Base-by-base conservation (phyloP, 345 rosid genomes). In the Gossypium thurberi region DNA sequence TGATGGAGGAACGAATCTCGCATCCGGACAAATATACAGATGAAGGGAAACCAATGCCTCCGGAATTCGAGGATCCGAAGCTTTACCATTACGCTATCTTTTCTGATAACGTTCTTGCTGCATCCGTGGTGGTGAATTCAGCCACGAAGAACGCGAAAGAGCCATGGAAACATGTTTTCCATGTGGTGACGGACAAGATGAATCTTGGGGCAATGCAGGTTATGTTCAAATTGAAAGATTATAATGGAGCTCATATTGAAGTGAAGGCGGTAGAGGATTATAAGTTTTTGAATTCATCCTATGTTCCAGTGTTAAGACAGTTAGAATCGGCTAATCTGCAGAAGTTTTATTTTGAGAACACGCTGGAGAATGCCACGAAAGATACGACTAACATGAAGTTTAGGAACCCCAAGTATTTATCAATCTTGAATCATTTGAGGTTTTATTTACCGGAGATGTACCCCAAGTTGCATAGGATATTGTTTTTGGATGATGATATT, bases 141-240 rank as follows among this genome's bases (percentile, higher is more conserved):
- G 99, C 99, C 0, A 95, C 90, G 78, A 95, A 94, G 84, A 92
- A 94, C 44, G 91, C 97, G 0, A 87, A 87, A 76, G 98, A 94
- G 85, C 98, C 98, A 0, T 85, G 88, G 90, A 90, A 88, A 46
- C 98, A 92, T 51, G 97, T 92, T n/a, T 94, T 94, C 52, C 98
- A 94, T 64, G 98, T 90, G 43, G 98, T 94, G 77, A 92, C 98
- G 0, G 98, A 92, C 81, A 94, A 94, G 85, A 94, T 94, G 98
- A 92, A 94, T 78, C 97, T 94, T 0, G 97, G 97, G 59, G 97
- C 97, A 10, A 94, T 94, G 98, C 98, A 94, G 86, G 97, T 94
- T 65, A 89, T 94, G 98, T 94, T 94, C 75, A 91, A 85, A 78
- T 81, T 91, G 65, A 94, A 94, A 82, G 92, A 90, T 28, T 94